Base-by-base conservation (phyloP, 2,329 filamentous ascomycete genomes). In the Cladosporium sp. region DNA sequence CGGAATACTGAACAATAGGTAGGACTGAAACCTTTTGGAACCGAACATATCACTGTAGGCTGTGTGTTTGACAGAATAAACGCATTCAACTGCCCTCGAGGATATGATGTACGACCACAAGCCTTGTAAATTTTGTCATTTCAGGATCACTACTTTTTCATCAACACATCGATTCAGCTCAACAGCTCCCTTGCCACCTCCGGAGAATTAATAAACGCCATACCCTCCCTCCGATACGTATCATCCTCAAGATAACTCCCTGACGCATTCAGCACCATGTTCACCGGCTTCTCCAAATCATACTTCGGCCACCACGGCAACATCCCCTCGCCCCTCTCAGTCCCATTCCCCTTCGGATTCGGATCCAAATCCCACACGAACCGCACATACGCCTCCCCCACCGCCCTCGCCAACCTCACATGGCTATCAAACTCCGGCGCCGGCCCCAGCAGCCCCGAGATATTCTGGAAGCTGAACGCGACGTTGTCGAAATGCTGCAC, bases 401-500 rank as follows among this genome's bases (percentile, higher is more conserved):
- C 71, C 5, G 42, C 49, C 7, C 54, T 56, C n/a, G 58, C 61
- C 13, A 68, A 57, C 40, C 76, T 69, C 18, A 61, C 65, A 43
- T 75, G 71, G 32, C 70, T 74, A 46, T 68, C 55, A 41, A 53
- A 60, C 34, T 58, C 43, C 0, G 75, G 74, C 18, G 74, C 68
- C 0, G 75, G 70, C 0, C 75, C 75, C n/a, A 78, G 62, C 19
- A 72, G 54, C 0, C 75, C 75, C 1, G 69, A 71, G 43, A 77
- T 75, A 52, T 78, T 78, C 59, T 78, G 74, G 60, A 79, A 78
- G 55, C 70, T 74, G 59, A 74, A 78, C 2, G 74, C 74, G 1
- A 77, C 75, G 45, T 78, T 77, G 58, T 70, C 68, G 49, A 77
- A 77, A 55, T 79, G 76, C 52, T 70, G 70, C 14, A 73, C 69